phyloP scores from a whole-genome alignment of 192 early-diverging fungal species.

The Coemansia sp. region DNA sequence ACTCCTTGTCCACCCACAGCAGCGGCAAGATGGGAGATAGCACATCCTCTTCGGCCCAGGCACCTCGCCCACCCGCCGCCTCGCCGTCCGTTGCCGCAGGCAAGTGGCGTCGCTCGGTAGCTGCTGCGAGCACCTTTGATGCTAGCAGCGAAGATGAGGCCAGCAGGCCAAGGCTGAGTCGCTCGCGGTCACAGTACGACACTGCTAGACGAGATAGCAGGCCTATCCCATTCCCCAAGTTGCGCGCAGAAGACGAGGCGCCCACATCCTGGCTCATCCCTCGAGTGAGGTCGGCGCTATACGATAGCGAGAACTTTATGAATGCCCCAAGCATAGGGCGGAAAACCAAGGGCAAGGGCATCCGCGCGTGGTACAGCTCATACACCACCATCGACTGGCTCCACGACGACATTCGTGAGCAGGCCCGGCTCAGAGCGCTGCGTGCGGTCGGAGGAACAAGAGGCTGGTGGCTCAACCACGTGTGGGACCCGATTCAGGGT shows the following conservation, averaged over 20 bases:
- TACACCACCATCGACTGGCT: conserved; percentile 76
- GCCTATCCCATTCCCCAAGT: conserved; percentile 38
- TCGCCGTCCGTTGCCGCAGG: background rate
- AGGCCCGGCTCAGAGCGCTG: conserved; percentile 62
- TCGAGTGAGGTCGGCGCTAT: conserved; percentile 40
- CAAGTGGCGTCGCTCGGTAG: conserved; percentile 2
- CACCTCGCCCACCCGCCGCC: background rate
- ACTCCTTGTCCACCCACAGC: background rate
- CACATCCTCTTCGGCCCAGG: background rate
- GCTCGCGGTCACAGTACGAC: conserved; percentile 23
- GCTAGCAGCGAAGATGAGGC: background rate
- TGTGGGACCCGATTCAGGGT: conserved; percentile 76
- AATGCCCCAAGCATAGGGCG: conserved; percentile 17
- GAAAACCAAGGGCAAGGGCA: conserved; percentile 39
- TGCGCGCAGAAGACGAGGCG: conserved; percentile 42
- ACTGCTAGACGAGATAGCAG: conserved; percentile 2
- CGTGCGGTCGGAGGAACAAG: conserved; percentile 56
- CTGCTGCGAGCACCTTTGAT: background rate
- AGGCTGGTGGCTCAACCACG: conserved; percentile 59
- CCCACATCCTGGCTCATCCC: conserved; percentile 49
- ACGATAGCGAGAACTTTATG: conserved; percentile 40
- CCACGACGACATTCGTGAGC: conserved; percentile 83
- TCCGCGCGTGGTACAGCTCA: conserved; percentile 44
- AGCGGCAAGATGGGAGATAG: background rate
- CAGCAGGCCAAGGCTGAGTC: conserved; percentile 9